These are phyloP conservation scores for Talinum fruticosum DNA, from an alignment of 148 eudicot genomes.

Conservation along the genomic window DNA sequence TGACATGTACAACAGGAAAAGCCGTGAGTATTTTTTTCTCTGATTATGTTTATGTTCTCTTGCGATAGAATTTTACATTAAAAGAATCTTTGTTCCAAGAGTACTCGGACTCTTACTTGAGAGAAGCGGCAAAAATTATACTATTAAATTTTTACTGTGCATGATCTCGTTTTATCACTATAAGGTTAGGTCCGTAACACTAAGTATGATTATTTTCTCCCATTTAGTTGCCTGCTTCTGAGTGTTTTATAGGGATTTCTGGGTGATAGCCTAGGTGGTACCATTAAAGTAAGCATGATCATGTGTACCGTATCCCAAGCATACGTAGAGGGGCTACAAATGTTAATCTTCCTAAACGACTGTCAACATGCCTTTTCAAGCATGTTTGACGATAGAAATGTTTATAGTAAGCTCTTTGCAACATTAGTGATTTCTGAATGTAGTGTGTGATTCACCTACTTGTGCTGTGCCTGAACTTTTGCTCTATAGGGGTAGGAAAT, in stretches of 20 bases:
- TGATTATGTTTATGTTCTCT: not conserved
- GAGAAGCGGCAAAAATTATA: not conserved
- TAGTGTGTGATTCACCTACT: too few species aligned
- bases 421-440: too few species aligned
- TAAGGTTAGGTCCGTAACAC: not conserved
- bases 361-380: not conserved
- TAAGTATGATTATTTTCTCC: not conserved
- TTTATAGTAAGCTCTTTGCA: too few species aligned
- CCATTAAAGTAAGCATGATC: too few species aligned
- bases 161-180: not conserved
- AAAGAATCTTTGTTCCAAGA: not conserved
- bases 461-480: too few species aligned
- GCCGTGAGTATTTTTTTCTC: slow-evolving; percentile 27
- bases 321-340: too few species aligned
- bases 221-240: not conserved
- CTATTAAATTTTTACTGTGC: not conserved
- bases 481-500: too few species aligned
- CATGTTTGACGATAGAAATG: not conserved
- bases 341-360: not conserved
- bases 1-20: slow-evolving; percentile 32
- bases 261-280: too few species aligned
- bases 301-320: too few species aligned
- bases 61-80: not conserved
- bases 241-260: not conserved
- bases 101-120: not conserved